Conservation (phyloP, 164 flowering plant genomes). For the Echeveria elegans region DNA sequence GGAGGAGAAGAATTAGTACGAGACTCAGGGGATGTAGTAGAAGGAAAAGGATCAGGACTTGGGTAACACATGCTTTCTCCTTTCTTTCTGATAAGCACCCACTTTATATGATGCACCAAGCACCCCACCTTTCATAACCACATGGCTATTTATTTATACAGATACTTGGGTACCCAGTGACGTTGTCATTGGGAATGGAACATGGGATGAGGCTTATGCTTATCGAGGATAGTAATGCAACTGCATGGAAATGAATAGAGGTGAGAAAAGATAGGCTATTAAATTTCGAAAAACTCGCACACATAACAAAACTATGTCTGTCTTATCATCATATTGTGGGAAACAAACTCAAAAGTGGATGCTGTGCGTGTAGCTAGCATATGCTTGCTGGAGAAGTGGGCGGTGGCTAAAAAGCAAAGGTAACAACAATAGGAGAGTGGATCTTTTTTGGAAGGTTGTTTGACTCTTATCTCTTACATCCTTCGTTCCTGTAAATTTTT, state of each 20-base stretch:
- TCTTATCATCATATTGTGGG: background rate
- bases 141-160: background rate
- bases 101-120: background rate
- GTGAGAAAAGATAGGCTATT: slow-evolving; percentile 3
- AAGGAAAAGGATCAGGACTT: background rate
- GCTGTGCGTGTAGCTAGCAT: background rate
- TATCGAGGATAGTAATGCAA: background rate
- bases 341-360: background rate
- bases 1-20: background rate
- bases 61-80: background rate
- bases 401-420: background rate
- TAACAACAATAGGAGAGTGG: background rate
- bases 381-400: background rate
- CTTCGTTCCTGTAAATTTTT: too few species aligned
- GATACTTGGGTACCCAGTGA: background rate
- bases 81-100: background rate
- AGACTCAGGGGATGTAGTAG: background rate
- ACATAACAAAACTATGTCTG: background rate
- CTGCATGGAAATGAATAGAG: background rate
- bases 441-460: background rate
- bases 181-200: background rate
- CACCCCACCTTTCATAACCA: background rate
- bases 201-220: slow-evolving; percentile 1
- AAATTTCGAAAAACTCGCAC: background rate
- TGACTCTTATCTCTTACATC: background rate